Evolutionary conservation across 768 basidiomycete genomes (phyloP).

Genomic region (Agrocybe chaxingu): DNA sequence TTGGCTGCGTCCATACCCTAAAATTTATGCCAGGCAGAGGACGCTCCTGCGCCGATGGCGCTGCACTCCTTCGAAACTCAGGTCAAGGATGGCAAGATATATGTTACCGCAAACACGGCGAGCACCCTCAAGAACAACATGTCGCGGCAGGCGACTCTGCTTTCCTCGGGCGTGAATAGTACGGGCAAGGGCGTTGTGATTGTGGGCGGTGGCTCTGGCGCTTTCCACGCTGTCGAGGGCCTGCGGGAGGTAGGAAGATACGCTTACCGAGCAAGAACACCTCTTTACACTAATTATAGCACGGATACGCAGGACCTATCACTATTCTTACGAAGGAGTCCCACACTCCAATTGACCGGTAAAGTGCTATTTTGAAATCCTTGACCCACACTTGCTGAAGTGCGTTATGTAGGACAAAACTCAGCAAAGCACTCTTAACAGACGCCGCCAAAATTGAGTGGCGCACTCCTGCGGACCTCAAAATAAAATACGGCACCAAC

Average conservation of each 20-base stretch:
- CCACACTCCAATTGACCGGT: constrained; percentile 83
- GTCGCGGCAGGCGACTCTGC: constrained; percentile 56
- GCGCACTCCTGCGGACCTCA: constrained; percentile 68
- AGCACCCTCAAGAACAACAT: constrained; percentile 66
- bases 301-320: constrained; percentile 76
- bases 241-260: constrained; percentile 61
- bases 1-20: not conserved
- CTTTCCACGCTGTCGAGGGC: constrained; percentile 75
- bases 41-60: constrained; percentile 80
- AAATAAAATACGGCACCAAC: constrained; percentile 68
- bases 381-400: not conserved
- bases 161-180: constrained; percentile 41
- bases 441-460: constrained; percentile 78
- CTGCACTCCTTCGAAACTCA: constrained; percentile 75
- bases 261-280: constrained; percentile 10
- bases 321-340: constrained; percentile 77
- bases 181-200: constrained; percentile 71
- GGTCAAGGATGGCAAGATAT: constrained; percentile 68
- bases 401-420: constrained; percentile 59
- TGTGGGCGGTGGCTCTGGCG: constrained; percentile 82
- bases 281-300: constrained; percentile 37
- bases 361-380: not conserved
- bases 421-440: constrained; percentile 82
- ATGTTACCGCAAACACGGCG: constrained; percentile 67
- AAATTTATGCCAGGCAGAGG: constrained; percentile 49